phyloP scores from a whole-genome alignment of 202 grass and related monocot genomes.

The Panicum virgatum region DNA sequence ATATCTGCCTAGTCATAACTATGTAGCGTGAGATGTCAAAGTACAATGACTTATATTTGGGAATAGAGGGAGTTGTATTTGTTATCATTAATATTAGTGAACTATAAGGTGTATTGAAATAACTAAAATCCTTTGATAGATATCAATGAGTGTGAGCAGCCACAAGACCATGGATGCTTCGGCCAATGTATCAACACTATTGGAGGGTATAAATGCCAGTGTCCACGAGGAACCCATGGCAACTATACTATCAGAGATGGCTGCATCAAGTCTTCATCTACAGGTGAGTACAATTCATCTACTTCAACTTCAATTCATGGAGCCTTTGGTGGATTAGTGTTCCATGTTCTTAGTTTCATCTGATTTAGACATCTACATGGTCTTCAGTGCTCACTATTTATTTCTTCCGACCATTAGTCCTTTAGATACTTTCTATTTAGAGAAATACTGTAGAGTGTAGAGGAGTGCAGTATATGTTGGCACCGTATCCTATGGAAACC shows the following conservation, averaged over 20 bases:
- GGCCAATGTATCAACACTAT: conserved; percentile 1
- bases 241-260: background rate
- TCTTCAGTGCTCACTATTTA: background rate
- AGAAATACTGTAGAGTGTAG: background rate
- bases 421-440: background rate
- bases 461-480: background rate
- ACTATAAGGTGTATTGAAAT: no score
- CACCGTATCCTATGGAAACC: no score
- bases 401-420: background rate
- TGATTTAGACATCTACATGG: background rate
- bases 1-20: no score
- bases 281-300: background rate
- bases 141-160: background rate
- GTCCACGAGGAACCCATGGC: background rate
- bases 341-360: background rate
- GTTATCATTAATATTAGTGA: background rate
- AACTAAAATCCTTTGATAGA: background rate
- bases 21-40: no score
- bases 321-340: background rate
- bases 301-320: background rate
- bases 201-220: background rate
- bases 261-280: background rate
- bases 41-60: no score
- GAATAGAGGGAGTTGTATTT: no score
- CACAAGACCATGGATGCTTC: background rate